Evolutionary conservation across 192 early-diverging fungal species (phyloP).

Genomic region (Lobosporangium transversale): DNA sequence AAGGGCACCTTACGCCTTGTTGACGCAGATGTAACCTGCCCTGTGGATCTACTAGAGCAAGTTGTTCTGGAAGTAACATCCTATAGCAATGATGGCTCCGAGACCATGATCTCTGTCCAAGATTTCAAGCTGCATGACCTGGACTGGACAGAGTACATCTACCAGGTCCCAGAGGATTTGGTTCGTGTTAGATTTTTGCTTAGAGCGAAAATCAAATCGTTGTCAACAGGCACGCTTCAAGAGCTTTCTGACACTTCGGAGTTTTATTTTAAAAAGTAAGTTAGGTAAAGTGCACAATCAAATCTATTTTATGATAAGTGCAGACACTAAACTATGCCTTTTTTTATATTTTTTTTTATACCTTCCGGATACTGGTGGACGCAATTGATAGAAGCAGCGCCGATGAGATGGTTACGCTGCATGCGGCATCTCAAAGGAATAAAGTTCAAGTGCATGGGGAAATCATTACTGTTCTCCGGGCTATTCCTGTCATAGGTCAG

Average conservation of each 20-base stretch:
- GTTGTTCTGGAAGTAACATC: slow-evolving; percentile 31
- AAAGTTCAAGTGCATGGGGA: slow-evolving; percentile 38
- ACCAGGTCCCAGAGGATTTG: slow-evolving; percentile 54
- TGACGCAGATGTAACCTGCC: slow-evolving; percentile 8
- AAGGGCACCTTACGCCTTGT: slow-evolving; percentile 16
- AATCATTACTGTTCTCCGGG: slow-evolving; percentile 18
- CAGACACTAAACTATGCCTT: not conserved
- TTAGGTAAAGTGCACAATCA: too few relatives aligned
- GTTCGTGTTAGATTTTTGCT: slow-evolving; percentile 13
- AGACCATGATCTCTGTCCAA: slow-evolving; percentile 8
- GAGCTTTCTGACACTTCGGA: not conserved
- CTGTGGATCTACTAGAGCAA: slow-evolving; percentile 52
- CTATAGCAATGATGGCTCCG: slow-evolving; percentile 14
- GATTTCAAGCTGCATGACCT: slow-evolving; percentile 27
- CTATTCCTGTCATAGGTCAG: not conserved
- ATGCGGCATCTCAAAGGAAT: too few relatives aligned
- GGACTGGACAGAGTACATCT: slow-evolving; percentile 28
- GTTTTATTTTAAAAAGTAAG: slow-evolving; percentile 18
- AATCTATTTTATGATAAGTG: too few relatives aligned
- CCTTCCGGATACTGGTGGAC: not conserved
- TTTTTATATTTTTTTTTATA: not conserved
- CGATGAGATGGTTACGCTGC: too few relatives aligned
- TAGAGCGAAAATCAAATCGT: slow-evolving; percentile 42
- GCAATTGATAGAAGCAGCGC: not conserved
- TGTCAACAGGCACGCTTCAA: slow-evolving; percentile 25